These are phyloP conservation scores for Friedmanniomyces endolithicus DNA, from an alignment of 495 filamentous ascomycete genomes.

Conservation along the genomic window DNA sequence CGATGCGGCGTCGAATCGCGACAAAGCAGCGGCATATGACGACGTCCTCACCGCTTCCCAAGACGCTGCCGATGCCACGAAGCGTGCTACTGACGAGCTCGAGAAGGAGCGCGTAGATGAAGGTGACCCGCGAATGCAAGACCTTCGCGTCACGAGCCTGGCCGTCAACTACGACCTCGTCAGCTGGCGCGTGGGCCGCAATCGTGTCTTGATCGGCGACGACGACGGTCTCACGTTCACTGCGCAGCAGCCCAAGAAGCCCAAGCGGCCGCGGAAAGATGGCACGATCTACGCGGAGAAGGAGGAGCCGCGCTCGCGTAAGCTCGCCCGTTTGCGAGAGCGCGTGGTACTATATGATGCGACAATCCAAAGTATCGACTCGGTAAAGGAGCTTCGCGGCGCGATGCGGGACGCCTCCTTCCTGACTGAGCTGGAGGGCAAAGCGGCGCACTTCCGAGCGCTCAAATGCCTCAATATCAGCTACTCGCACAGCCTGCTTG, in stretches of 20 bases:
- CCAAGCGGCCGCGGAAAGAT: constrained; percentile 43
- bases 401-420: constrained; percentile 76
- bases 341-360: constrained; percentile 87
- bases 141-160: constrained; percentile 80
- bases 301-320: constrained; percentile 48
- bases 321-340: constrained; percentile 70
- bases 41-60: constrained; percentile 81
- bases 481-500: constrained; percentile 65
- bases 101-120: constrained; percentile 69
- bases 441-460: constrained; percentile 73
- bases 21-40: constrained; percentile 74
- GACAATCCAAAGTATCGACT: constrained; percentile 78
- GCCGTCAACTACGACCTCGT: constrained; percentile 87
- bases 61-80: constrained; percentile 86
- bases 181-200: constrained; percentile 87
- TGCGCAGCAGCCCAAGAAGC: constrained; percentile 34
- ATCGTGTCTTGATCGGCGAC: constrained; percentile 72
- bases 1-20: constrained; percentile 35
- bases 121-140: constrained; percentile 79
- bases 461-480: constrained; percentile 80
- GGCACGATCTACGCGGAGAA: constrained; percentile 38
- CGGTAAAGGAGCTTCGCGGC: constrained; percentile 78
- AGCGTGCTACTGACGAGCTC: constrained; percentile 83
- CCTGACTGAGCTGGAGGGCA: constrained; percentile 60
- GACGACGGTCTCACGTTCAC: constrained; percentile 65